Conservation (phyloP, 371 early-diverging fungal genomes). For the Circinella minor region DNA sequence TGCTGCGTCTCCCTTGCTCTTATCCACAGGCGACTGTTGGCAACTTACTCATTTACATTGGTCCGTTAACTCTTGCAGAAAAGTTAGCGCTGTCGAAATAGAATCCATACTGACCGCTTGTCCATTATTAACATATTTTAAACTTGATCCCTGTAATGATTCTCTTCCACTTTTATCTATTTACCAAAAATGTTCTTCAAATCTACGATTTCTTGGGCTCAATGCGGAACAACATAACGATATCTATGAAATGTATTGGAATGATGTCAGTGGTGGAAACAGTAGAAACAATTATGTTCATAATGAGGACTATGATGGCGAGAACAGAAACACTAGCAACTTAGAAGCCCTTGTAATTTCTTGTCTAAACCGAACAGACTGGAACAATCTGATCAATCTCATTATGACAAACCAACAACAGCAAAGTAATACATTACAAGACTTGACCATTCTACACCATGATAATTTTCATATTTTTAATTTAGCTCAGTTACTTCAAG, state of each 20-base stretch:
- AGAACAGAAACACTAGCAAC: background rate
- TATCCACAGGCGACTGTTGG: background rate
- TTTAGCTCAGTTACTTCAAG: background rate
- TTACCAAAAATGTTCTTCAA: background rate
- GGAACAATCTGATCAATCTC: background rate
- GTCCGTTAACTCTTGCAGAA: background rate
- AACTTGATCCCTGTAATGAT: background rate
- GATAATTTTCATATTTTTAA: background rate
- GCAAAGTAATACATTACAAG: background rate
- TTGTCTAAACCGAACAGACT: background rate
- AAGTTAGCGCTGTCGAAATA: background rate
- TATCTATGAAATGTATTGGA: background rate
- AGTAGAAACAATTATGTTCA: too few species aligned
- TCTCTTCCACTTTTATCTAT: background rate
- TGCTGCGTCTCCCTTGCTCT: background rate
- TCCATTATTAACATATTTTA: background rate
- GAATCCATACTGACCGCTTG: background rate
- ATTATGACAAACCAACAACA: background rate
- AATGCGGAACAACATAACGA: background rate
- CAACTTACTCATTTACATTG: background rate
- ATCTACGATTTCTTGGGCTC: background rate
- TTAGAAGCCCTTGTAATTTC: background rate
- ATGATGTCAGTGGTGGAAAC: background rate
- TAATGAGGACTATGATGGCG: too few species aligned
- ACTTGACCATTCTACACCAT: slow-evolving; percentile 7